Evolutionary conservation across 2,329 filamentous ascomycete genomes (phyloP), one percentile per base, ranked within the genome.

Genomic region (Aureobasidium sp.): DNA sequence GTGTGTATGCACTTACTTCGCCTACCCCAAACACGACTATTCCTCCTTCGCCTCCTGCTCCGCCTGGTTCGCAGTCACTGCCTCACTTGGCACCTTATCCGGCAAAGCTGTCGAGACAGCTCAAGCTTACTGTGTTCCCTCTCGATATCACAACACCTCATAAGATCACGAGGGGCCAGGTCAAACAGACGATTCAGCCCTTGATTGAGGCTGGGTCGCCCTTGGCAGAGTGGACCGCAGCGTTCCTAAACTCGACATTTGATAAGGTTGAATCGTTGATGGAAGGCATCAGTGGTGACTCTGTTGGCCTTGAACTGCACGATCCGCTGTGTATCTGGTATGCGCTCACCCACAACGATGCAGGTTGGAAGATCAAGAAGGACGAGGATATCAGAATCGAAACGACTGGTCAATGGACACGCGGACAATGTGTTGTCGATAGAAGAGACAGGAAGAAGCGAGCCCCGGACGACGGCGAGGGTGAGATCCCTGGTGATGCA

Each of bases 391-490:
- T 99, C 61, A 83, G 94, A 22, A 80, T 99, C 44, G 94, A 99
- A 76, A 95, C 91, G 0, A 78, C 83, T 2, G 94, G 93, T 1
- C 94, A 97, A 77, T 99, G 94, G 94, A 96, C 92, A 49, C 81
- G 90, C 62, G 93, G 94, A 92, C 94, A 86, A 92, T 91, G 70
- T n/a, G 81, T 97, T 35, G 79, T 91, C 44, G 94, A 99, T 78
- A 81, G 85, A 39, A 82, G 94, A 48, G 75, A 77, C 40, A 76
- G 85, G 60, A 78, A 76, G 65, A 84, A 84, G 70, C 79, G 76
- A 72, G 64, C 76, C 72, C 60, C 75, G 69, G 63, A 74, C 8
- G 73, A 68, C 24, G 74, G 80, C 56, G 80, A 81, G 24, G 77
- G 79, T 48, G 81, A 82, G 66, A 81, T 86, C 33, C 80, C 86